Percentiles rank a stretch among this genome's conserved stretches.
phyloP scores from a whole-genome alignment of 1,284 basidiomycete genomes.

The Naganishia albida region DNA sequence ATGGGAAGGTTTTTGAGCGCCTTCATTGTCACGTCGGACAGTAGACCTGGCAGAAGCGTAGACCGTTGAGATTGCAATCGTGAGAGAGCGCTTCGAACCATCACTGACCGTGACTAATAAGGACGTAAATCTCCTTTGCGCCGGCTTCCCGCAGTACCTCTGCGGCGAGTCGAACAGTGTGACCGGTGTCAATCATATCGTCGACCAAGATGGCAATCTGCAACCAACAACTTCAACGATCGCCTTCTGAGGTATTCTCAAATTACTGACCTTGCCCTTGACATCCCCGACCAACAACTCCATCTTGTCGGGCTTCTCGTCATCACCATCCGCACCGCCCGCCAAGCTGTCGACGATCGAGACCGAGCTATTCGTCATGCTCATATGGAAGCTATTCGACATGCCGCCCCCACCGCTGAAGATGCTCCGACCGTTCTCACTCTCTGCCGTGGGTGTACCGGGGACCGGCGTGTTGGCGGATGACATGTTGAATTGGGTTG shows the following conservation, averaged over 20 bases:
- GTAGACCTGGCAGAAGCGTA: constrained; percentile 63
- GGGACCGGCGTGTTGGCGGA: constrained; percentile 48
- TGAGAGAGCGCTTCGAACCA: neutral
- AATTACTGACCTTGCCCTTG: constrained; percentile 69
- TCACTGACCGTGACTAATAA: constrained; percentile 83
- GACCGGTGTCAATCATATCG: constrained; percentile 97
- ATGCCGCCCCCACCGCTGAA: constrained; percentile 31
- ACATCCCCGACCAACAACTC: constrained; percentile 98
- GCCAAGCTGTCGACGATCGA: constrained; percentile 42
- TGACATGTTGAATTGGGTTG: constrained; percentile 28
- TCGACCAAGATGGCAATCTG: constrained; percentile 91
- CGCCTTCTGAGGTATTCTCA: no score
- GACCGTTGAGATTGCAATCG: neutral
- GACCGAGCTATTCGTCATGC: constrained; percentile 24
- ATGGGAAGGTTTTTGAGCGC: constrained; percentile 76
- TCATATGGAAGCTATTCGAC: constrained; percentile 32
- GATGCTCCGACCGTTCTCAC: constrained; percentile 38
- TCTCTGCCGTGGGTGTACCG: constrained; percentile 50
- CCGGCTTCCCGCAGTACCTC: constrained; percentile 84
- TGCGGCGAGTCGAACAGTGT: constrained; percentile 81
- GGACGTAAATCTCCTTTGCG: constrained; percentile 80
- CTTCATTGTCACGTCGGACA: constrained; percentile 81
- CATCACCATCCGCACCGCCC: constrained; percentile 42
- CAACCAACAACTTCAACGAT: neutral
- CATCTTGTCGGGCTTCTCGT: constrained; percentile 65